A percentile compares a stretch with the other conserved stretches of the same genome.
phyloP scores from a whole-genome alignment of 2,329 filamentous ascomycete genomes.

The Neocucurbitaria cava region DNA sequence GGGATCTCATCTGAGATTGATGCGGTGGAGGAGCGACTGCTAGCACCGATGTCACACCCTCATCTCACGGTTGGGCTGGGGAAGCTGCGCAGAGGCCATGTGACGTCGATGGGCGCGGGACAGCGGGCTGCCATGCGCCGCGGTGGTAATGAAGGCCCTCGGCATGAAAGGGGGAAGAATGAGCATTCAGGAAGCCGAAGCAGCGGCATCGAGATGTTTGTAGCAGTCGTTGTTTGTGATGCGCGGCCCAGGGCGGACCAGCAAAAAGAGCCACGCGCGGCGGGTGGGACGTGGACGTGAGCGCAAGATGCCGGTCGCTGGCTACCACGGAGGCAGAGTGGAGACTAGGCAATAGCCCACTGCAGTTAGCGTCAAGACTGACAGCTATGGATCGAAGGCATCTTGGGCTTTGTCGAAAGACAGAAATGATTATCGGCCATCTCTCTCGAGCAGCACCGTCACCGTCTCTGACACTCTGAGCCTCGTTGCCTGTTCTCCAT shows the following conservation, averaged over 20 bases:
- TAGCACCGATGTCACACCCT: constrained; percentile 9
- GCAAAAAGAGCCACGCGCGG: not conserved
- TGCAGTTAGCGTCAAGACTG: constrained; percentile 9
- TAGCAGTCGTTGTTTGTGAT: not conserved
- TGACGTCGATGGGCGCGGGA: constrained; percentile 2
- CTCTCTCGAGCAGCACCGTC: not conserved
- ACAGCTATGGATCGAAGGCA: constrained; percentile 12
- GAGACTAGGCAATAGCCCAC: constrained; percentile 4
- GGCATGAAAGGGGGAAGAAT: not conserved
- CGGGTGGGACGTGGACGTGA: not conserved
- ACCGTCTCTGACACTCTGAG: not conserved
- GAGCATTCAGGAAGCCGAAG: too few species aligned
- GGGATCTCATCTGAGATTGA: not conserved
- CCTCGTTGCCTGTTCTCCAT: constrained; percentile 4
- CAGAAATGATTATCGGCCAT: constrained; percentile 6
- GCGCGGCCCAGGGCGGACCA: not conserved
- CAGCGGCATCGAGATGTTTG: not conserved
- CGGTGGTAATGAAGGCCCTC: not conserved
- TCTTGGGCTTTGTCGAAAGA: not conserved
- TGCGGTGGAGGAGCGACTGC: not conserved
- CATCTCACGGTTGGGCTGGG: constrained; percentile 6
- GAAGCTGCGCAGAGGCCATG: constrained; percentile 7
- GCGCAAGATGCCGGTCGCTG: not conserved
- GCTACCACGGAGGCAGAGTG: not conserved
- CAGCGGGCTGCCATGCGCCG: not conserved